Evolutionary conservation across 1,284 basidiomycete genomes (phyloP).

Genomic region (Papiliotrema flavescens): DNA sequence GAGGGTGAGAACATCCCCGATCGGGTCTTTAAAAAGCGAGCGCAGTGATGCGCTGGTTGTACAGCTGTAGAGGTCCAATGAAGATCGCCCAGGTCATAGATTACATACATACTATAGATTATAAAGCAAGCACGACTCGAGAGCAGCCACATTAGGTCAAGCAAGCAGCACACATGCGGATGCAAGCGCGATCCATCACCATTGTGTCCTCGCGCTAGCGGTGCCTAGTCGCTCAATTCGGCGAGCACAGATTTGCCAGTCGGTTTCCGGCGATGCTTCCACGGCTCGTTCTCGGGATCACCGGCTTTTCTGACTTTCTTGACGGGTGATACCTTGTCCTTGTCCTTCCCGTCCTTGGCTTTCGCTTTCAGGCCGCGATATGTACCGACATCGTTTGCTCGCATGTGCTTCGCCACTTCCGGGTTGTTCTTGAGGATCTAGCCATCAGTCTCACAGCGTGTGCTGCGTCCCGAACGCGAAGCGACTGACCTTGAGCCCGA

Average conservation of each 20-base stretch:
- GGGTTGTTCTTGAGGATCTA: slow-evolving; percentile 32
- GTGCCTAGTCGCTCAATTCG: slow-evolving; percentile 18
- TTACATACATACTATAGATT: slow-evolving; percentile 4
- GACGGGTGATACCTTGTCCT: too few species aligned
- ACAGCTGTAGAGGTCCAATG: background rate
- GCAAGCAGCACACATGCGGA: too few species aligned
- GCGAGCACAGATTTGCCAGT: slow-evolving; percentile 5
- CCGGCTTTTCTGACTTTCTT: background rate
- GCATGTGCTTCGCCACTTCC: slow-evolving; percentile 21
- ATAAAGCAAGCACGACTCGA: background rate
- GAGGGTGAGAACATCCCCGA: slow-evolving; percentile 47
- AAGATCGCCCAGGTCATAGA: background rate
- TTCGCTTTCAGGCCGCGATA: background rate
- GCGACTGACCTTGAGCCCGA: slow-evolving; percentile 34
- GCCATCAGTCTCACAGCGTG: background rate
- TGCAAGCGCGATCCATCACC: too few species aligned
- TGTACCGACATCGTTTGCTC: slow-evolving; percentile 38
- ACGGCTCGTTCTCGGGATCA: slow-evolving; percentile 17
- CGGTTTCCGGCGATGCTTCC: slow-evolving; percentile 8
- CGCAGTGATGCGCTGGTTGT: background rate
- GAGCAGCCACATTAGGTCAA: background rate
- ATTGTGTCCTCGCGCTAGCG: too few species aligned
- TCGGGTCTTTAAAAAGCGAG: slow-evolving; percentile 37
- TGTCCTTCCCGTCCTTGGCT: background rate
- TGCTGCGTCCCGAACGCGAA: too few species aligned